These are phyloP conservation scores for Xenosphaeropsis pyriputrescens DNA, from an alignment of 2,329 filamentous ascomycete species.

Conservation along the genomic window DNA sequence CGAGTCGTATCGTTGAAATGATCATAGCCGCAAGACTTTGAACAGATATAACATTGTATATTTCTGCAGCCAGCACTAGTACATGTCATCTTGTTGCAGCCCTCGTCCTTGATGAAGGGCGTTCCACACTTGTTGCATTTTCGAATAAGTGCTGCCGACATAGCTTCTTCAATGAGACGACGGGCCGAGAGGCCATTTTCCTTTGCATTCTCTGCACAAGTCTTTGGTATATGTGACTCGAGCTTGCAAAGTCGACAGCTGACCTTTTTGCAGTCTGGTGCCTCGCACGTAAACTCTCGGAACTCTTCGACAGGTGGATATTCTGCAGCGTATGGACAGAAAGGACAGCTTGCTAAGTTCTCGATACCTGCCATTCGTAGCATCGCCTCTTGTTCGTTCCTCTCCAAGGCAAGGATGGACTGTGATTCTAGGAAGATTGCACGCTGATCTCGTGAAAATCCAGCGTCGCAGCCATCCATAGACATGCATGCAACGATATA, in stretches of 20 bases:
- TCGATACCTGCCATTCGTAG: slow-evolving; percentile 58
- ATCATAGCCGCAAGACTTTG: slow-evolving; percentile 44
- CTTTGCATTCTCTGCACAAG: slow-evolving; percentile 49
- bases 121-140: slow-evolving; percentile 51
- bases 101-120: slow-evolving; percentile 62
- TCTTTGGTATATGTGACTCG: slow-evolving; percentile 56
- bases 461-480: slow-evolving; percentile 45
- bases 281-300: slow-evolving; percentile 60
- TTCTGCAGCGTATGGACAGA: slow-evolving; percentile 68
- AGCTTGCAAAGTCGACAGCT: slow-evolving; percentile 56
- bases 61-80: slow-evolving; percentile 33
- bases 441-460: slow-evolving; percentile 41
- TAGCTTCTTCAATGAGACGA: slow-evolving; percentile 66
- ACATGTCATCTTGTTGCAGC: slow-evolving; percentile 79
- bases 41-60: slow-evolving; percentile 58
- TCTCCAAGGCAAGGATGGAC: slow-evolving; percentile 46
- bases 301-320: slow-evolving; percentile 52
- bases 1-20: slow-evolving; percentile 48
- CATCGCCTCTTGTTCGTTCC: slow-evolving; percentile 55
- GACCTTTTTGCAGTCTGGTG: slow-evolving; percentile 44
- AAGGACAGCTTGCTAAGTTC: slow-evolving; percentile 62
- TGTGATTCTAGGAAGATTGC: slow-evolving; percentile 41
- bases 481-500: slow-evolving; percentile 60
- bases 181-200: slow-evolving; percentile 46
- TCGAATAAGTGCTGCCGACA: slow-evolving; percentile 66